Conservation (phyloP, 306 rosid genomes). For the Sphenostylis stenocarpa region DNA sequence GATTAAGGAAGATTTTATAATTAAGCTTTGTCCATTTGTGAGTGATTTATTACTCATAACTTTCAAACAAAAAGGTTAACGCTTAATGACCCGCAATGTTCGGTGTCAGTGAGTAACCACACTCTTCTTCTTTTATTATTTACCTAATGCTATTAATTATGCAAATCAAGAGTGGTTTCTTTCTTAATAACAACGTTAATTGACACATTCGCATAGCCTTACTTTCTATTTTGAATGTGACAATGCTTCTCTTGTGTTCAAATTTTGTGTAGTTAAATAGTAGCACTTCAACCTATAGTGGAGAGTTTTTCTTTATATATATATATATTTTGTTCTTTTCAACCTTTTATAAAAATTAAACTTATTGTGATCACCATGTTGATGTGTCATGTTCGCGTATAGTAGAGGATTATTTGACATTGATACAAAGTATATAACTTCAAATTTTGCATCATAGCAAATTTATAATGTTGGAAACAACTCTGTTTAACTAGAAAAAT, state of each 20-base stretch:
- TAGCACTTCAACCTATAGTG: neutral
- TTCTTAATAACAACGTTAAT: neutral
- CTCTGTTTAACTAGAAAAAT: no score
- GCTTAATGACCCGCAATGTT: neutral
- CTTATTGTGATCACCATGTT: no score
- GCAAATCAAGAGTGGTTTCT: neutral
- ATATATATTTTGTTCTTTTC: neutral
- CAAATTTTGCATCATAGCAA: no score
- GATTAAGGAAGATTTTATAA: neutral
- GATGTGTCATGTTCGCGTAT: no score
- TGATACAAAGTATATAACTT: no score
- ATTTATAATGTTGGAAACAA: no score
- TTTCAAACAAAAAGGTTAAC: neutral
- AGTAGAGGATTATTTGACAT: no score
- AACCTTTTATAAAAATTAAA: neutral
- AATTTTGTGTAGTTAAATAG: neutral
- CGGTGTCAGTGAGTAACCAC: neutral
- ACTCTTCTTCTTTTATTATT: neutral
- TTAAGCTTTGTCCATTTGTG: neutral
- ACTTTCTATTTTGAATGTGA: neutral
- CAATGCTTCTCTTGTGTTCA: neutral
- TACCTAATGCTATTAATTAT: neutral
- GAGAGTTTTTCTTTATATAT: neutral
- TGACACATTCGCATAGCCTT: neutral
- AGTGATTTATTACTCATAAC: neutral